A percentile compares a stretch with the other conserved stretches of the same genome.
These are phyloP conservation scores for Phytopythium kandeliae DNA, from an alignment of 352 stramenopile species.

Conservation along the genomic window DNA sequence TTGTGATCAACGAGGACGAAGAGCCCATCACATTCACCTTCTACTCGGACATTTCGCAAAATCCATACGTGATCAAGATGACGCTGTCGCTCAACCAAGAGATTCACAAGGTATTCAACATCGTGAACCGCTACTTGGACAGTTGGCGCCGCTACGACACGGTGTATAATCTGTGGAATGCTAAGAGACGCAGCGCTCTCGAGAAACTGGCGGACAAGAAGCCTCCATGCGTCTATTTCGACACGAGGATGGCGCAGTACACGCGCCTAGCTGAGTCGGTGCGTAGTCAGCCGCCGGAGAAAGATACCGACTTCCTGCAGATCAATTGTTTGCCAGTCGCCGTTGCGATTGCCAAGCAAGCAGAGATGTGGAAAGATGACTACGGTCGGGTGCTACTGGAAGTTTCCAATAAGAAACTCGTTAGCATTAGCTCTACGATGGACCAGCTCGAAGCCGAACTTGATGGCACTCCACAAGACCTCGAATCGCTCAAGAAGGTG, in stretches of 20 bases:
- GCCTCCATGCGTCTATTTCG: slow-evolving; percentile 92
- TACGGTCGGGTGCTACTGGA: slow-evolving; percentile 91
- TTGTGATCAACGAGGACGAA: slow-evolving; percentile 90
- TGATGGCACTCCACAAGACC: slow-evolving; percentile 68
- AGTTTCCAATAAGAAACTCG: slow-evolving; percentile 82
- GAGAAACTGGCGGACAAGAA: slow-evolving; percentile 92
- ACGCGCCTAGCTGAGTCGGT: slow-evolving; percentile 86
- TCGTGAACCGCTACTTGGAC: slow-evolving; percentile 93
- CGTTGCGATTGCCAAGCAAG: slow-evolving; percentile 87
- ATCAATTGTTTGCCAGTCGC: slow-evolving; percentile 91
- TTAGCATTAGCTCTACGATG: slow-evolving; percentile 63
- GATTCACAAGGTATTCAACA: slow-evolving; percentile 93
- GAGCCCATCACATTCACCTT: slow-evolving; percentile 93
- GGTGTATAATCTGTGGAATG: slow-evolving; percentile 94
- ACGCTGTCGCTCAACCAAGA: slow-evolving; percentile 91
- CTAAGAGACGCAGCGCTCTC: slow-evolving; percentile 84
- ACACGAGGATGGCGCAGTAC: slow-evolving; percentile 91
- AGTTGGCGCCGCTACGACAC: slow-evolving; percentile 93
- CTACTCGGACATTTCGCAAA: slow-evolving; percentile 94
- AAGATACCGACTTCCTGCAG: slow-evolving; percentile 94
- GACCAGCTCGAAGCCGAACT: slow-evolving; percentile 80
- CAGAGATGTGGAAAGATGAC: slow-evolving; percentile 92
- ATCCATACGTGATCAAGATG: slow-evolving; percentile 95
- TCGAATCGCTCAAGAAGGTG: slow-evolving; percentile 94
- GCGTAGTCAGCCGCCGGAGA: slow-evolving; percentile 83